Base-by-base conservation (phyloP, 108 stramenopile genomes). In the Skeletonema tropicum region DNA sequence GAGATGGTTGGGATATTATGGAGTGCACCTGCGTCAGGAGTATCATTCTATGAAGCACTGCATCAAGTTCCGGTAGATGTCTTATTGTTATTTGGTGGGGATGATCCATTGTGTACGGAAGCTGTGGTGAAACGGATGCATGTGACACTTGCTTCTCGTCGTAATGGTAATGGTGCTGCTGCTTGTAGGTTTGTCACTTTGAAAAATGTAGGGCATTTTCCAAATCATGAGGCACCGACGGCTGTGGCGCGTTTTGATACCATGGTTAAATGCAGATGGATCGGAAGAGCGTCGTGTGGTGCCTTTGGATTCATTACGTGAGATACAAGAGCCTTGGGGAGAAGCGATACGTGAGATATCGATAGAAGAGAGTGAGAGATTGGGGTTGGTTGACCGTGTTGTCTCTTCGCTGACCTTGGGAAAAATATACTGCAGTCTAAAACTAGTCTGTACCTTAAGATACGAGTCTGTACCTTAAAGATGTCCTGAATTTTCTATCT, bases 161-260 rank as follows among this genome's bases (percentile, higher is more conserved):
- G 12, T 23, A 36, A 57, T 19, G 30, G 3, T 35, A 7, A 35
- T 35, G 33, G 7, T 32, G 4, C 32, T 71, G 42, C 41, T 19
- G 83, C 79, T 10, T 72, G 76, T 66, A 72, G 92, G 19, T 94
- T 91, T 67, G 42, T 91, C n/a, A 77, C 90, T 32, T 42, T 91
- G n/a, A 75, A 86, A 25, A 94, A 89, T 70, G 89, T 72, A 19
- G 93, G 93, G 0, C 93, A 94, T 59, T 94, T 90, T 76, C 93
- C 93, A 2, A 91, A 91, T 66, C 89, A 94, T 57, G 93, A 94
- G 70, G 89, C 93, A 19, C 93, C 93, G 1, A 64, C 76, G 23
- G 88, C 92, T 26, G 89, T 90, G n/a, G 87, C 82, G 5, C 62
- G 68, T 90, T 11, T 57, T 90, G 2, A 19, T 58, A 11, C 21